Evolutionary conservation across 805 yeast genomes (phyloP), one percentile per base, ranked within the genome.

Genomic region (Barnettozyma salicaria): DNA sequence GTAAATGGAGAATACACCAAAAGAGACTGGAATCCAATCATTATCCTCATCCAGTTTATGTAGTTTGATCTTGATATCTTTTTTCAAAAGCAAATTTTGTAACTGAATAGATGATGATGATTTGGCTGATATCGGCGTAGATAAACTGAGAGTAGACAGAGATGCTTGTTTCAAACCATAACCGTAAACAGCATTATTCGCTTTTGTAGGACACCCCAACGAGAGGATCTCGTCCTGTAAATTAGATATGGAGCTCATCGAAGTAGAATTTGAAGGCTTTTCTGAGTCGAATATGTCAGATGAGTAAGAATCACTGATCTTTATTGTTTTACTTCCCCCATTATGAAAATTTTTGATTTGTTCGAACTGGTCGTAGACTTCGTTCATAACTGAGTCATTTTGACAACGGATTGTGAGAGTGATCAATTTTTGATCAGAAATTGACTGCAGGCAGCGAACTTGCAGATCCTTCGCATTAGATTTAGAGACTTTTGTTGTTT

Each of bases 11-110:
- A 54, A 44, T 27, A 38, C 41, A 7, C 47, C 56, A 42, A 52
- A 37, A 2, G 52, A 39, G 4, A 51, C 34, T 4, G 58, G 58
- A 13, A 50, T 39, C 56, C 56, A 54, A 19, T 54, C 58, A 19
- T 43, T 48, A 24, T 43, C 44, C 6, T 19, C 16, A 27, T 54
- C 57, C 32, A 34, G 28, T 34, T 47, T 45, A 29, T 54, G 58
- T 16, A 54, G 19, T 38, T 45, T 49, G 3, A 52, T 39, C 34
- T 47, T 49, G n/a, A 49, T 30, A 19, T 49, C 37, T 29, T 37
- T 38, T 30, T 42, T 44, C 37, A 54, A 36, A 19, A 52, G 27
- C 20, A 52, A 22, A 17, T 46, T 47, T 24, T 40, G 44, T 14
- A 44, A 8, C 27, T 39, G 20, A 8, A 28, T 12, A 6, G 39